Conservation (phyloP, 257 asterid species). For the Rhazya stricta region DNA sequence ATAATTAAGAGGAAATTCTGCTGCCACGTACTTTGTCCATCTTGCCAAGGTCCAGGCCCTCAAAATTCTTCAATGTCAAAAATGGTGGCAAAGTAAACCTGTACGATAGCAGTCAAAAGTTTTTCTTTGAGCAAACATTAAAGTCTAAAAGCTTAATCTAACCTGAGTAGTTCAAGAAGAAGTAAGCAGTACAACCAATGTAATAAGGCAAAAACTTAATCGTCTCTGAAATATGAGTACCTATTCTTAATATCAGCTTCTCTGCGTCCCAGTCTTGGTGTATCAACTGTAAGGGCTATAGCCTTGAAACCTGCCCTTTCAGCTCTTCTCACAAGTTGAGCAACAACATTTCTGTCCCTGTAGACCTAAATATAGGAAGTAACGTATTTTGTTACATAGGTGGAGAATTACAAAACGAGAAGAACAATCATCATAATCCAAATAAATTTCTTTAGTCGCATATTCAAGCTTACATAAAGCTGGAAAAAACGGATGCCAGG, state of each 20-base stretch:
- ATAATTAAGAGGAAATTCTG: not conserved
- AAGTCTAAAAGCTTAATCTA: not conserved
- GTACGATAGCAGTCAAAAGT: slow-evolving; percentile 10
- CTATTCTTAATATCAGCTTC: slow-evolving; percentile 90
- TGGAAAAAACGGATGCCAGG: slow-evolving; percentile 54
- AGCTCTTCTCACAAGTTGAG: slow-evolving; percentile 87
- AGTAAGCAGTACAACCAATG: not conserved
- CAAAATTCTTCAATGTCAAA: slow-evolving; percentile 75
- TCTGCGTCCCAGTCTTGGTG: slow-evolving; percentile 87
- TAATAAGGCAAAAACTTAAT: not conserved
- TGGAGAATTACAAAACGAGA: not conserved
- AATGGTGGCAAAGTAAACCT: slow-evolving; percentile 52
- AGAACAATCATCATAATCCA: not conserved
- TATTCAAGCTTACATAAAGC: slow-evolving; percentile 35
- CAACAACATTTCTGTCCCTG: slow-evolving; percentile 83
- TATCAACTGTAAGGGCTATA: slow-evolving; percentile 89
- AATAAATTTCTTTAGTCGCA: not conserved
- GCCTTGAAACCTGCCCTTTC: slow-evolving; percentile 96
- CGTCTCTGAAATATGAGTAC: slow-evolving; percentile 22
- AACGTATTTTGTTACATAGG: not conserved
- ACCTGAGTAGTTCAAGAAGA: not conserved
- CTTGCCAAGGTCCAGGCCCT: slow-evolving; percentile 77
- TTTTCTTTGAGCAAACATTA: not conserved
- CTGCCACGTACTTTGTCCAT: slow-evolving; percentile 61
- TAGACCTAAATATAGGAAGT: slow-evolving; percentile 50